Conservation (phyloP, 225 moss, liverwort and hornwort genomes). For the Anthoceros angustus region DNA sequence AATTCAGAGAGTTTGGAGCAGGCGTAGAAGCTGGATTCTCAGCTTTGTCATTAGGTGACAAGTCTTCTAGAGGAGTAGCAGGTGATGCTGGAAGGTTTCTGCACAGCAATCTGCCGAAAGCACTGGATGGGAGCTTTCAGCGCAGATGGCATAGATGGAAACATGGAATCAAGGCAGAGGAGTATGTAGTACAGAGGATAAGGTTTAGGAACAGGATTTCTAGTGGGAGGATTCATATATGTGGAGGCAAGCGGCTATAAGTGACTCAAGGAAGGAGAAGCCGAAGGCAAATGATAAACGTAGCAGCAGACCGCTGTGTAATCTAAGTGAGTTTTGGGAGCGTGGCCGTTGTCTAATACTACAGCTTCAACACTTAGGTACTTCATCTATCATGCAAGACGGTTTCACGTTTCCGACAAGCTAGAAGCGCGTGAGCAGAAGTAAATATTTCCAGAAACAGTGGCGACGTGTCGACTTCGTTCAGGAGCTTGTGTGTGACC, state of each 20-base stretch:
- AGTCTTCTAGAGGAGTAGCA: not conserved
- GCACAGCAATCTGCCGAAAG: not conserved
- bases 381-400: too few relatives aligned
- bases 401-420: too few relatives aligned
- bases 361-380: too few relatives aligned
- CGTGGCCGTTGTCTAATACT: too few relatives aligned
- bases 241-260: not conserved
- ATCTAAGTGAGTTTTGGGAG: too few relatives aligned
- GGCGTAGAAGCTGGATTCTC: not conserved
- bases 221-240: not conserved
- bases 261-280: not conserved
- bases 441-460: too few relatives aligned
- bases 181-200: conserved; percentile 5
- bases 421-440: too few relatives aligned
- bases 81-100: not conserved
- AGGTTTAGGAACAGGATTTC: not conserved
- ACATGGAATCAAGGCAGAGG: conserved; percentile 3
- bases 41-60: not conserved
- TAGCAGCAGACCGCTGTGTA: too few relatives aligned
- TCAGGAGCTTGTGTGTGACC: too few relatives aligned
- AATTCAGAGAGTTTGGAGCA: not conserved
- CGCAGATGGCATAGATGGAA: conserved; percentile 5
- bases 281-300: too few relatives aligned
- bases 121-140: not conserved
- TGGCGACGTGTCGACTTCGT: too few relatives aligned